phyloP scores from a whole-genome alignment of 2,329 filamentous ascomycete genomes.

The Colletotrichum karsti region DNA sequence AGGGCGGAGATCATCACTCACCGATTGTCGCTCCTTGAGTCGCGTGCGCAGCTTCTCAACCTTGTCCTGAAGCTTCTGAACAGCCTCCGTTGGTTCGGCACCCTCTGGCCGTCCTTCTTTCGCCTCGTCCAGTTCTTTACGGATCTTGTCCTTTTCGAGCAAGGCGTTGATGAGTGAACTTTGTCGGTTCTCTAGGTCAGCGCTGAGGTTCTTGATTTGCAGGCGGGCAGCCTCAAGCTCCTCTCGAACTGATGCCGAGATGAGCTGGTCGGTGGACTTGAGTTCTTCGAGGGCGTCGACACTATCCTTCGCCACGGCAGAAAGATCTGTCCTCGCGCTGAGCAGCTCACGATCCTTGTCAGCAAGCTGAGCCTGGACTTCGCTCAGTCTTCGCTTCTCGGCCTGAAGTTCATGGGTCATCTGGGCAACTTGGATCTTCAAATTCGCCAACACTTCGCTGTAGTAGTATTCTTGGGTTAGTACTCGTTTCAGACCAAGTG shows the following conservation, averaged over 20 bases:
- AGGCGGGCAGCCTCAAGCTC: conserved; percentile 65
- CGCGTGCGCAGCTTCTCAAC: conserved; percentile 65
- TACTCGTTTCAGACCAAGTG: conserved; percentile 37
- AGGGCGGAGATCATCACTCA: conserved; percentile 46
- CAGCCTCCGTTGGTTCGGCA: conserved; percentile 45
- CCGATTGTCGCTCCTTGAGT: conserved; percentile 66
- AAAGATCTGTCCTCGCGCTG: conserved; percentile 60
- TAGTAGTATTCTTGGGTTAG: conserved; percentile 59
- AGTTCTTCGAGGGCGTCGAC: conserved; percentile 64
- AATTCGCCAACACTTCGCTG: conserved; percentile 59
- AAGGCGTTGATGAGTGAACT: conserved; percentile 68
- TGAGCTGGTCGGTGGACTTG: conserved; percentile 66
- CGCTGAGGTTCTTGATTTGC: conserved; percentile 56
- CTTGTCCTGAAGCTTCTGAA: conserved; percentile 58
- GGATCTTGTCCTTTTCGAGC: conserved; percentile 67
- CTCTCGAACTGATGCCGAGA: conserved; percentile 64
- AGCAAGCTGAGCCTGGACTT: conserved; percentile 57
- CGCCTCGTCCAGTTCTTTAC: conserved; percentile 60
- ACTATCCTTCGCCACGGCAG: conserved; percentile 62
- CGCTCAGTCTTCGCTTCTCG: conserved; percentile 39
- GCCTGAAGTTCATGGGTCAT: conserved; percentile 49
- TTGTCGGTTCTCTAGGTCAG: conserved; percentile 65
- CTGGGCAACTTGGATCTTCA: conserved; percentile 58
- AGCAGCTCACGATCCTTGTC: conserved; percentile 66
- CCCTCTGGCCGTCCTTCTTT: conserved; percentile 45